These are phyloP conservation scores for Paramarasmius palmivorus DNA, from an alignment of 1,284 basidiomycete genomes.

Conservation along the genomic window DNA sequence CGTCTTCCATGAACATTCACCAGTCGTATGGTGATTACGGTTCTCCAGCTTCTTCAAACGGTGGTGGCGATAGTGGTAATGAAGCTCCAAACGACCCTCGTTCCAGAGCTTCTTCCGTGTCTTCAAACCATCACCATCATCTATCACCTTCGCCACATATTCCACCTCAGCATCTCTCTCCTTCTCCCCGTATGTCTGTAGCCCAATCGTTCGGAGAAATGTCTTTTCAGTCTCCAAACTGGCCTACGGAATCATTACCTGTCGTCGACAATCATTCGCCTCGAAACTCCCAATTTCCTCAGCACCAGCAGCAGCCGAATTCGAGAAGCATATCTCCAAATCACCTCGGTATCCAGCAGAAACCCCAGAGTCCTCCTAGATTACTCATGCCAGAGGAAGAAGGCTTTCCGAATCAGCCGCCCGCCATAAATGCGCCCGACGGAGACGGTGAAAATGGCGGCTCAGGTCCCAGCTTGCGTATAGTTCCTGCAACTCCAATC, in stretches of 20 bases:
- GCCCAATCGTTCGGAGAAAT: conserved; percentile 59
- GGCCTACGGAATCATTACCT: conserved; percentile 51
- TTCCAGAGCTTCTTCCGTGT: conserved; percentile 66
- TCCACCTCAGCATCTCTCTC: conserved; percentile 28
- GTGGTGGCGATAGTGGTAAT: conserved; percentile 45
- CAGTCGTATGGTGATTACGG: conserved; percentile 46
- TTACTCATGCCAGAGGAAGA: conserved; percentile 61
- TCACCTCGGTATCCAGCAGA: conserved; percentile 30
- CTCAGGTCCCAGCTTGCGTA: conserved; percentile 63
- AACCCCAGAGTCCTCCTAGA: conserved; percentile 68
- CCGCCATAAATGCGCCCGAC: conserved; percentile 68
- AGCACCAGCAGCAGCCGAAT: background rate
- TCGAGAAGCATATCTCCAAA: conserved; percentile 29
- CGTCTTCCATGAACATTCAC: conserved; percentile 5
- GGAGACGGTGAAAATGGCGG: conserved; percentile 49
- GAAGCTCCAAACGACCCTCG: conserved; percentile 24
- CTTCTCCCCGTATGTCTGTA: conserved; percentile 55
- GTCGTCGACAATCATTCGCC: conserved; percentile 8
- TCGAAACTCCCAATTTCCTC: conserved; percentile 4
- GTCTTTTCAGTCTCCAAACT: conserved; percentile 63
- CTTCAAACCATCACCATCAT: conserved; percentile 42
- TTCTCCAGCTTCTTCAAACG: conserved; percentile 57
- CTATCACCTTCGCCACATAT: conserved; percentile 18
- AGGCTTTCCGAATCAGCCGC: conserved; percentile 32
- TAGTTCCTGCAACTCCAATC: conserved; percentile 81